Conservation (phyloP, 306 rosid species). For the Castanospermum australe region DNA sequence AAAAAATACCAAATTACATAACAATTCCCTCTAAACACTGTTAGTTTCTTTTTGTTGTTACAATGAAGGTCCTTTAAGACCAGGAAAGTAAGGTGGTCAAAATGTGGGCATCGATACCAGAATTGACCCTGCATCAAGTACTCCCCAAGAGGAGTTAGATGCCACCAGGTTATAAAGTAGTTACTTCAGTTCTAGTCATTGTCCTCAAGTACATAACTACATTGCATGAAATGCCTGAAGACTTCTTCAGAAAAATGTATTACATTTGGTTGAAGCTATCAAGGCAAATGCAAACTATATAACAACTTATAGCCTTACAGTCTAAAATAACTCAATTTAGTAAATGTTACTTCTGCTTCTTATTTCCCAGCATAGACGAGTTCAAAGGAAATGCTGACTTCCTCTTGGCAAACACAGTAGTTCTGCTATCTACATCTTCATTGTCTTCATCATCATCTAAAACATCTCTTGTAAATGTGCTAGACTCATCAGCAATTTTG, state of each 20-base stretch:
- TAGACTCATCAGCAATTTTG: conserved; percentile 42
- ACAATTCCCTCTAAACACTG: not conserved
- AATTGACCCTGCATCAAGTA: not conserved
- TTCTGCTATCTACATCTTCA: conserved; percentile 66
- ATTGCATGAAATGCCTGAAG: not conserved
- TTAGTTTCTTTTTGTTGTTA: not conserved
- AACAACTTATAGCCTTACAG: not conserved
- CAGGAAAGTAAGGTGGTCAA: not conserved
- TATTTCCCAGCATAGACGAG: conserved; percentile 35
- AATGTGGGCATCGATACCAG: not conserved
- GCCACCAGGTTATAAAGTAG: not conserved
- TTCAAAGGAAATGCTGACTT: conserved; percentile 40
- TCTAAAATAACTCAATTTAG: not conserved
- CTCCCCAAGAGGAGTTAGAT: not conserved
- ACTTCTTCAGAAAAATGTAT: not conserved
- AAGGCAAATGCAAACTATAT: conserved; percentile 6
- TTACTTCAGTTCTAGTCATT: not conserved
- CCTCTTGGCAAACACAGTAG: conserved; percentile 61
- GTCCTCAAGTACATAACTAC: not conserved
- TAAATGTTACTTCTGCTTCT: conserved; percentile 44
- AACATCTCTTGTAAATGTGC: conserved; percentile 19
- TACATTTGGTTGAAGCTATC: conserved; percentile 20
- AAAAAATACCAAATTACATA: not conserved
- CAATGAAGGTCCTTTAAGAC: not conserved
- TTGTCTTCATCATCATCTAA: conserved; percentile 35